Evolutionary conservation across 2,329 filamentous ascomycete species (phyloP).

Genomic region (Davidsoniella australis): DNA sequence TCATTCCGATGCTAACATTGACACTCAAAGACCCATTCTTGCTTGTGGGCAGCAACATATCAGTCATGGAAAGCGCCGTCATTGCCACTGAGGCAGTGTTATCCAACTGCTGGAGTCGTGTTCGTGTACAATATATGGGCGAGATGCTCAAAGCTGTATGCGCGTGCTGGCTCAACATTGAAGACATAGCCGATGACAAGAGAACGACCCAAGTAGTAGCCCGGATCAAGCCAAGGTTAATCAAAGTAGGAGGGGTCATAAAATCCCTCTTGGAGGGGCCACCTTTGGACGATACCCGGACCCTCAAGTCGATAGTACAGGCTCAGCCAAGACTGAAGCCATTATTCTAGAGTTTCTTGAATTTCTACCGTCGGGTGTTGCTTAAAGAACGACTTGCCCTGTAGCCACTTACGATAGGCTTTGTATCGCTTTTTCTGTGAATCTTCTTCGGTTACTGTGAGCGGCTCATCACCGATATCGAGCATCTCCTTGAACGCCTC

Average conservation of each 20-base stretch:
- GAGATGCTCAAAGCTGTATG: constrained; percentile 41
- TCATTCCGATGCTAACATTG: constrained; percentile 48
- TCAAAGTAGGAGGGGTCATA: not conserved
- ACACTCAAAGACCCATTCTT: constrained; percentile 52
- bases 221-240: not conserved
- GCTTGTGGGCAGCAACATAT: constrained; percentile 35
- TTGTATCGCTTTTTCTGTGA: constrained; percentile 88
- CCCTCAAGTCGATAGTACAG: not conserved
- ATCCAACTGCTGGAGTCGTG: constrained; percentile 50
- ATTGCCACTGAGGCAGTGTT: constrained; percentile 40
- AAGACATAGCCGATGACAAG: constrained; percentile 14
- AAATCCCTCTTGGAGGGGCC: not conserved
- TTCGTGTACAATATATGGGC: constrained; percentile 27
- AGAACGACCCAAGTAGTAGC: constrained; percentile 13
- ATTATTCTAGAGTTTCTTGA: constrained; percentile 4
- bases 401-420: constrained; percentile 86
- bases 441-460: constrained; percentile 80
- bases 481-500: constrained; percentile 61
- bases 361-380: constrained; percentile 49
- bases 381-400: constrained; percentile 91
- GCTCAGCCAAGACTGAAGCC: not conserved
- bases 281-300: not conserved
- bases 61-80: constrained; percentile 30
- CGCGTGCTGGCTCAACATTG: constrained; percentile 43
- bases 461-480: constrained; percentile 58